Evolutionary conservation across 2,329 filamentous ascomycete species (phyloP).

Genomic region (Hirsutella rhossiliensis): DNA sequence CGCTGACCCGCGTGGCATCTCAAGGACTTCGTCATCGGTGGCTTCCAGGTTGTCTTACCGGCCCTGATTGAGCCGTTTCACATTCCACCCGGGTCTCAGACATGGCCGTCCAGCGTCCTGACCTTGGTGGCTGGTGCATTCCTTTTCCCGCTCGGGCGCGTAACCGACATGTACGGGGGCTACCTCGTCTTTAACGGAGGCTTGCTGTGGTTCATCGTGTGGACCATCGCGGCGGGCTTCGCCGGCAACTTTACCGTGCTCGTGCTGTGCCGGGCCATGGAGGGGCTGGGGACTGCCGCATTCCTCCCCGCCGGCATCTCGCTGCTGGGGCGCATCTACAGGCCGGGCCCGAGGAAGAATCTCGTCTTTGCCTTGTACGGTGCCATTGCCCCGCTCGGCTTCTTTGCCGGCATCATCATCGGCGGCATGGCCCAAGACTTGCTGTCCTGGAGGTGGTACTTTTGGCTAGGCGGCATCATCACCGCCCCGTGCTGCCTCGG

Average conservation of each 20-base stretch:
- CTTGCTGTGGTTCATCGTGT: conserved; percentile 47
- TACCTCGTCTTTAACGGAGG: conserved; percentile 44
- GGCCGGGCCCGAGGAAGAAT: conserved; percentile 58
- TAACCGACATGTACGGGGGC: conserved; percentile 47
- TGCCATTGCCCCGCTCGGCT: conserved; percentile 39
- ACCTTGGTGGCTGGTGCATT: conserved; percentile 41
- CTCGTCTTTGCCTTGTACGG: conserved; percentile 47
- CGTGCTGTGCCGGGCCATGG: conserved; percentile 54
- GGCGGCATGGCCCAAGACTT: conserved; percentile 50
- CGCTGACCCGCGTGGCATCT: not conserved
- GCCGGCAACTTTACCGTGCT: conserved; percentile 52
- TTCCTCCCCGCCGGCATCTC: conserved; percentile 58
- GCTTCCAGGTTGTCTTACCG: conserved; percentile 60
- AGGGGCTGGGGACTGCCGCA: conserved; percentile 56
- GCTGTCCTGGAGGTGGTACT: conserved; percentile 53
- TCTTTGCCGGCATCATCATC: conserved; percentile 52
- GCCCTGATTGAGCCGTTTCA: conserved; percentile 46
- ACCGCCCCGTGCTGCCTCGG: conserved; percentile 38
- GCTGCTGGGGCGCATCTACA: conserved; percentile 51
- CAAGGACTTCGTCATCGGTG: conserved; percentile 61
- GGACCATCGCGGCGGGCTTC: conserved; percentile 55
- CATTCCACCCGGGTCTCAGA: conserved; percentile 48
- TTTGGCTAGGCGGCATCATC: conserved; percentile 44
- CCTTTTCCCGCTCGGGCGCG: conserved; percentile 48
- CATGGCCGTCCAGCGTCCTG: conserved; percentile 51